Evolutionary conservation across 768 basidiomycete genomes (phyloP).

Genomic region (Suillus subaureus): DNA sequence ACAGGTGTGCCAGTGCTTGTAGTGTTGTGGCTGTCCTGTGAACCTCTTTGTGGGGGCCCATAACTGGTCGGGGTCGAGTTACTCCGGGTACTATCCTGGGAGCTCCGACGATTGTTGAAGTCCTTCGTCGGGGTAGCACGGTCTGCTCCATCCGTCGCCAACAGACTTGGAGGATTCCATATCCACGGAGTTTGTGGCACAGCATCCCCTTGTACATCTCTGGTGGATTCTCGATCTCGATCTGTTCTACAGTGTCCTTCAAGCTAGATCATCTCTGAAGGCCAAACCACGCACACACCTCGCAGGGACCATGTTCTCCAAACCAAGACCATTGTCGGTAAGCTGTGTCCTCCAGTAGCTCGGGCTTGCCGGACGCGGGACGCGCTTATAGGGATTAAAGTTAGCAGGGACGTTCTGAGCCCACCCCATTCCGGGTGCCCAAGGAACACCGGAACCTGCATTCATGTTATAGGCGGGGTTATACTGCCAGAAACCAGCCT

Average conservation of each 20-base stretch:
- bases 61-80: conserved; percentile 33
- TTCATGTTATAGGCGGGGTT: conserved; percentile 42
- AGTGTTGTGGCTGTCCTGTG: conserved; percentile 19
- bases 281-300: conserved; percentile 44
- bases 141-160: conserved; percentile 30
- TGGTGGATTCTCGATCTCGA: conserved; percentile 28
- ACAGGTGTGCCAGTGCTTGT: conserved; percentile 17
- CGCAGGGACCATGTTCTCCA: conserved; percentile 62
- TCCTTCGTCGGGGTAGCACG: conserved; percentile 13
- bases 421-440: conserved; percentile 37
- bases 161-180: conserved; percentile 60
- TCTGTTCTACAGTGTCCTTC: conserved; percentile 14
- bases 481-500: conserved; percentile 52
- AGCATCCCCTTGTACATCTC: conserved; percentile 38
- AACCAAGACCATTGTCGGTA: conserved; percentile 62
- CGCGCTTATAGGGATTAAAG: conserved; percentile 67
- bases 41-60: conserved; percentile 22
- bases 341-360: conserved; percentile 66
- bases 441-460: conserved; percentile 23
- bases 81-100: conserved; percentile 25
- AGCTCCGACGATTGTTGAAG: conserved; percentile 17
- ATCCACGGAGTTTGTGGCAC: conserved; percentile 69
- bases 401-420: conserved; percentile 23
- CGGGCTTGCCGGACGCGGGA: conserved; percentile 59
- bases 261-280: conserved; percentile 6